Evolutionary conservation across 2,329 filamentous ascomycete species (phyloP).

Genomic region (Colletotrichum chrysophilum): DNA sequence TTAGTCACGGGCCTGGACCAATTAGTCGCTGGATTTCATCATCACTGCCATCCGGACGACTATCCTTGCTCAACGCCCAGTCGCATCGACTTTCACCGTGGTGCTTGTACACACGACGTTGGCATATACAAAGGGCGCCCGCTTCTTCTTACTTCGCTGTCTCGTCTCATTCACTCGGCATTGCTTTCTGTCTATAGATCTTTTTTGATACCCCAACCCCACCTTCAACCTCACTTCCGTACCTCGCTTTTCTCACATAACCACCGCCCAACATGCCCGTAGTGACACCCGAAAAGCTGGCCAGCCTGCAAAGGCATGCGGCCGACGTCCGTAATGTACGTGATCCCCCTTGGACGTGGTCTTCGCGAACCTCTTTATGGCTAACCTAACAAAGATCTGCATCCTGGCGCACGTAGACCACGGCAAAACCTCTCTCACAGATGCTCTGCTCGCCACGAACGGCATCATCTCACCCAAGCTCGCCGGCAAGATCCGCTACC

Average conservation of each 20-base stretch:
- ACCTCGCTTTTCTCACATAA: background rate
- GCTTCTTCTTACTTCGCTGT: background rate
- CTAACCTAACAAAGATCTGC: slow-evolving; percentile 70
- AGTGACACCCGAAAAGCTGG: slow-evolving; percentile 87
- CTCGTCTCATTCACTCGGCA: background rate
- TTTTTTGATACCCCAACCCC: background rate
- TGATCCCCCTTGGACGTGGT: slow-evolving; percentile 8
- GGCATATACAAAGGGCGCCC: background rate
- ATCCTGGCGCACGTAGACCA: slow-evolving; percentile 97
- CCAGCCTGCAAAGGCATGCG: slow-evolving; percentile 85
- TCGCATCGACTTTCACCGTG: background rate
- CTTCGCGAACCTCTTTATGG: slow-evolving; percentile 10
- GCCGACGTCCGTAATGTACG: slow-evolving; percentile 89
- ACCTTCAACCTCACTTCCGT: background rate
- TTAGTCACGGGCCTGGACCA: slow-evolving; percentile 12
- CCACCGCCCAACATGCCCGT: slow-evolving; percentile 74
- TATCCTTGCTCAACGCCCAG: background rate
- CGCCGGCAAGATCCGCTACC: slow-evolving; percentile 96
- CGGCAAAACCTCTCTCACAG: slow-evolving; percentile 96
- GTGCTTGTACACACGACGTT: background rate
- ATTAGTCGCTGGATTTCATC: slow-evolving; percentile 1
- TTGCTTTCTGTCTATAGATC: slow-evolving; percentile 15
- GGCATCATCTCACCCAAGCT: slow-evolving; percentile 98
- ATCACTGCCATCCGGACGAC: background rate
- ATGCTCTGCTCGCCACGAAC: slow-evolving; percentile 96